Percentiles rank a stretch among this genome's conserved stretches.
These are phyloP conservation scores for Xanthoconium purpureum DNA, from an alignment of 768 basidiomycete genomes.

Conservation along the genomic window DNA sequence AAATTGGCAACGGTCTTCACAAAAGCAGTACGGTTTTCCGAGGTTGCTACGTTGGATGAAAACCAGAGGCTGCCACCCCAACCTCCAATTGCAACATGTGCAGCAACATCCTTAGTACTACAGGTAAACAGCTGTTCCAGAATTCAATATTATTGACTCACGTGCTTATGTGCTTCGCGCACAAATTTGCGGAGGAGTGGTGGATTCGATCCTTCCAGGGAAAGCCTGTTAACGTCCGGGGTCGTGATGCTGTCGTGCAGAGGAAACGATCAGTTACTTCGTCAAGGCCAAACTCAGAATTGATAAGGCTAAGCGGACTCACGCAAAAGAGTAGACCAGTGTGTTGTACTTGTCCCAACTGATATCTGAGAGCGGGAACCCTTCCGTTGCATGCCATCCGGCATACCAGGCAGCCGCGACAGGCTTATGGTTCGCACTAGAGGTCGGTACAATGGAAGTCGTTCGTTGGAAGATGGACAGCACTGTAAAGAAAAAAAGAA, in stretches of 20 bases:
- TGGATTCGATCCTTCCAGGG: conserved; percentile 43
- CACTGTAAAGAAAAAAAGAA: conserved; percentile 1
- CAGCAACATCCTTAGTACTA: conserved; percentile 46
- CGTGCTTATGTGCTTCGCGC: conserved; percentile 36
- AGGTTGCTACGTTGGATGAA: conserved; percentile 56
- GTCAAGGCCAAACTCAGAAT: neutral
- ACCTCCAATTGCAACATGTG: conserved; percentile 64
- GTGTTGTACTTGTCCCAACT: conserved; percentile 76
- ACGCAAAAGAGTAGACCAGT: conserved; percentile 67
- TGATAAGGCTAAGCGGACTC: conserved; percentile 17
- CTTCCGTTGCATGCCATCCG: conserved; percentile 37
- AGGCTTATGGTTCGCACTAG: neutral
- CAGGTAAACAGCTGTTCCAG: neutral
- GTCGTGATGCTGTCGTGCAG: conserved; percentile 32
- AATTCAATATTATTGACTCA: conserved; percentile 13
- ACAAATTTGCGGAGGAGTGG: conserved; percentile 58
- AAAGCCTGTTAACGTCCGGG: conserved; percentile 29
- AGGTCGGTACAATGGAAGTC: neutral
- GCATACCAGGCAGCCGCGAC: conserved; percentile 61
- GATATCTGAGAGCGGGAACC: conserved; percentile 51
- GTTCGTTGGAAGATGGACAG: conserved; percentile 1
- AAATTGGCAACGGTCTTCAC: conserved; percentile 55
- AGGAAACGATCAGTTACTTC: neutral
- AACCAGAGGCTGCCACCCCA: conserved; percentile 66
- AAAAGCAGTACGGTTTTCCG: conserved; percentile 58